These are phyloP conservation scores for Talaromyces sp. DNA, from an alignment of 2,329 filamentous ascomycete genomes.

Conservation along the genomic window DNA sequence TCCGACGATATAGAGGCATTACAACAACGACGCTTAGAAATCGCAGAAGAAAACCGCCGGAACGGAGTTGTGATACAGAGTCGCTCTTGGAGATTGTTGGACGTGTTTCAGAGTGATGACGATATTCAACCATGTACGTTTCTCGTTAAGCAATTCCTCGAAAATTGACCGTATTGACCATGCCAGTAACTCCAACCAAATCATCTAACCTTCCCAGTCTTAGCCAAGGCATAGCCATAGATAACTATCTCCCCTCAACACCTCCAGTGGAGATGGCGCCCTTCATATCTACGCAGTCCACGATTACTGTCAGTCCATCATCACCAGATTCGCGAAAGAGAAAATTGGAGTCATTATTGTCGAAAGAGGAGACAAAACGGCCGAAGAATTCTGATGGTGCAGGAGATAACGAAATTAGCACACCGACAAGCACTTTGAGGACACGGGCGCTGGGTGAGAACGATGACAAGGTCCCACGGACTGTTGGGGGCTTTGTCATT, in stretches of 20 bases:
- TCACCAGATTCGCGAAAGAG: constrained; percentile 39
- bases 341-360: constrained; percentile 32
- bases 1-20: constrained; percentile 42
- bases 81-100: constrained; percentile 40
- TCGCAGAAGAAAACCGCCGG: constrained; percentile 28
- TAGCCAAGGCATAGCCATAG: constrained; percentile 17
- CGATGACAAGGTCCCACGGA: background rate
- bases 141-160: background rate
- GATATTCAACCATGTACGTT: constrained; percentile 35
- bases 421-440: background rate
- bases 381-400: constrained; percentile 42
- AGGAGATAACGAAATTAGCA: constrained; percentile 35
- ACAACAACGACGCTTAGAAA: constrained; percentile 29
- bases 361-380: constrained; percentile 36
- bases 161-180: constrained; percentile 9
- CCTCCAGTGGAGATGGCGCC: constrained; percentile 37
- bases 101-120: constrained; percentile 43
- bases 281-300: constrained; percentile 36
- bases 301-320: constrained; percentile 28
- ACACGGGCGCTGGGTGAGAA: background rate
- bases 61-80: constrained; percentile 43
- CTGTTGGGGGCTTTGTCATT: constrained; percentile 16
- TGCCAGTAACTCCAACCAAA: constrained; percentile 39
- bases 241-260: constrained; percentile 31
- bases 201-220: constrained; percentile 19